Conservation (phyloP, 2,329 filamentous ascomycete species). For the Calonectria honghensis region DNA sequence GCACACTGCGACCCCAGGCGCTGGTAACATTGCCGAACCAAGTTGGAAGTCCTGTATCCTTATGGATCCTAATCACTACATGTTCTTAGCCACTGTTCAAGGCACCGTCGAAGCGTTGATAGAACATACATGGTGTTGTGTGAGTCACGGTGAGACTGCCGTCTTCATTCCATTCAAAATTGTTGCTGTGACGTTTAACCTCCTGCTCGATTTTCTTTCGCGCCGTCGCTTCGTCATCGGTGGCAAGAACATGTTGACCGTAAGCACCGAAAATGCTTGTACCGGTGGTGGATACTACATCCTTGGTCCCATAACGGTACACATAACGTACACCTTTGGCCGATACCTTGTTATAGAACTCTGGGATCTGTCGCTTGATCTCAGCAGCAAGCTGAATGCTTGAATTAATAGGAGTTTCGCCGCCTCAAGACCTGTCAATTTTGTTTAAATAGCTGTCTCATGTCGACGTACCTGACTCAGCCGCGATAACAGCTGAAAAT, state of each 20-base stretch:
- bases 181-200: conserved; percentile 58
- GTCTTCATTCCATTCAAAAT: conserved; percentile 59
- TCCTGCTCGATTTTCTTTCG: conserved; percentile 57
- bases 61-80: conserved; percentile 12
- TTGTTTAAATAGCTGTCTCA: conserved; percentile 32
- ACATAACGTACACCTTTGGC: conserved; percentile 58
- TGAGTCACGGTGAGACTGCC: conserved; percentile 60
- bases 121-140: conserved; percentile 58
- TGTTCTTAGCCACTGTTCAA: neutral
- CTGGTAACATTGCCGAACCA: conserved; percentile 60
- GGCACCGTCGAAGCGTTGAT: too few species aligned
- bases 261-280: conserved; percentile 58
- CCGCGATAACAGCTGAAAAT: conserved; percentile 53
- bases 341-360: conserved; percentile 56
- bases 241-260: conserved; percentile 53
- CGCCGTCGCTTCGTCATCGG: conserved; percentile 51
- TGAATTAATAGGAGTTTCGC: conserved; percentile 60
- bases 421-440: conserved; percentile 48
- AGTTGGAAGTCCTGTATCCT: neutral
- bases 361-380: conserved; percentile 53
- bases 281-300: conserved; percentile 57
- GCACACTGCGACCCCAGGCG: conserved; percentile 58
- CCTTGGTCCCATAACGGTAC: conserved; percentile 55
- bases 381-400: conserved; percentile 55
- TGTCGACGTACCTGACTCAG: conserved; percentile 38